A percentile compares a stretch with the other conserved stretches of the same genome.
phyloP scores from a whole-genome alignment of 306 rosid species.

The Astragalus glycyphyllos region DNA sequence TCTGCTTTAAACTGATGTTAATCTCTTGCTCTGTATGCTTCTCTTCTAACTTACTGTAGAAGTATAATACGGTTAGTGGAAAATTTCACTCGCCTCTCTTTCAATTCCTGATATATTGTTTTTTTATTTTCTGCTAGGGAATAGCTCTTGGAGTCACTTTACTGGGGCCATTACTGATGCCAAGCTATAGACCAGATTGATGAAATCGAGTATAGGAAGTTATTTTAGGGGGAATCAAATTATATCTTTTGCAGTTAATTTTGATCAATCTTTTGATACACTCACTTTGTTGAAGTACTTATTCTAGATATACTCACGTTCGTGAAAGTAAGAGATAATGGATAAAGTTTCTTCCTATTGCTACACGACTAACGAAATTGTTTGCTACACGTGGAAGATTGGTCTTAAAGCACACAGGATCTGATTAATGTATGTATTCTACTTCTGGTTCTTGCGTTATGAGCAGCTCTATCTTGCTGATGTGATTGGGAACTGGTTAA shows the following conservation, averaged over 20 bases:
- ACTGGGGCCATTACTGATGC: slow-evolving; percentile 39
- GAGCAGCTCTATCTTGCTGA: slow-evolving; percentile 32
- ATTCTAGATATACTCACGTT: slow-evolving; percentile 36
- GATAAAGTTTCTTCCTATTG: slow-evolving; percentile 32
- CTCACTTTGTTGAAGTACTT: slow-evolving; percentile 29
- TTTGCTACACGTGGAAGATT: slow-evolving; percentile 7
- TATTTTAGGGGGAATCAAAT: slow-evolving; percentile 16
- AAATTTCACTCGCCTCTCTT: background rate
- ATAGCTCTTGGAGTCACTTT: slow-evolving; percentile 25
- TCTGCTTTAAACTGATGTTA: slow-evolving; percentile 30
- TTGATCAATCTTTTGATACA: slow-evolving; percentile 13
- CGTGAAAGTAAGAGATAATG: slow-evolving; percentile 38
- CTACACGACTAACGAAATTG: slow-evolving; percentile 14
- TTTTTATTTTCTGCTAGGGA: slow-evolving; percentile 39
- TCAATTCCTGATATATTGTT: background rate
- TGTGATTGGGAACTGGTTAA: background rate
- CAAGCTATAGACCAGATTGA: slow-evolving; percentile 38
- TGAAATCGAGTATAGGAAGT: slow-evolving; percentile 19
- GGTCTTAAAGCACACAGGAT: slow-evolving; percentile 15
- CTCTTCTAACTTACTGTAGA: background rate
- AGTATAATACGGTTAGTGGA: slow-evolving; percentile 21
- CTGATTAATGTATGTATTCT: slow-evolving; percentile 17
- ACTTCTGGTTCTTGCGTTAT: slow-evolving; percentile 16
- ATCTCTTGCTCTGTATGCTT: slow-evolving; percentile 33
- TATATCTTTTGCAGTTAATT: slow-evolving; percentile 7